A percentile compares a stretch with the other conserved stretches of the same genome.
Conservation (phyloP, 371 early-diverging fungal genomes). For the Basidiobolus heterosporus region DNA sequence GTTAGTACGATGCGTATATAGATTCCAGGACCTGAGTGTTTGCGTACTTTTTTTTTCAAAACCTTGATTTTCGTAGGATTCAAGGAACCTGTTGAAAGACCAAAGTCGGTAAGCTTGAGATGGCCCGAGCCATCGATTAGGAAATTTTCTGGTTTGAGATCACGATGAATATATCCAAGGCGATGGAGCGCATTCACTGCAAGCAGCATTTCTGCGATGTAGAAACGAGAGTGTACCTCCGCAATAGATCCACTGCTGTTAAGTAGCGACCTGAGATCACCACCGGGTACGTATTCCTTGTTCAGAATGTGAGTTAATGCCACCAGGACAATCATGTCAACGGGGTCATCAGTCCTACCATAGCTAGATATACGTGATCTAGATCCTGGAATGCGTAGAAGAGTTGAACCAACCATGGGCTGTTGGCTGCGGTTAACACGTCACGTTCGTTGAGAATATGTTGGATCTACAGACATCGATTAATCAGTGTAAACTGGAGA, state of each 20-base stretch:
- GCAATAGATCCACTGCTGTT: constrained; percentile 36
- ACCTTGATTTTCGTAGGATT: constrained; percentile 34
- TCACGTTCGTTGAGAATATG: constrained; percentile 70
- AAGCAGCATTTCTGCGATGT: constrained; percentile 51
- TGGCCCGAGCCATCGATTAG: constrained; percentile 50
- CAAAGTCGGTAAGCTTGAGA: constrained; percentile 77
- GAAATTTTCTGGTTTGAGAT: constrained; percentile 40
- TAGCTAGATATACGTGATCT: constrained; percentile 46
- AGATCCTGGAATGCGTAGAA: constrained; percentile 52
- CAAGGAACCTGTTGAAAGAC: constrained; percentile 61
- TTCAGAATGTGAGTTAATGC: not conserved
- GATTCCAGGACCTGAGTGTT: constrained; percentile 17
- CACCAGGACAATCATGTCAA: constrained; percentile 8
- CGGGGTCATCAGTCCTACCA: constrained; percentile 12
- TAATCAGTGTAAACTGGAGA: not conserved
- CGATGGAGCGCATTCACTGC: constrained; percentile 56
- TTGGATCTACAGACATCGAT: constrained; percentile 5
- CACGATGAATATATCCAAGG: constrained; percentile 42
- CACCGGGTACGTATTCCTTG: constrained; percentile 59
- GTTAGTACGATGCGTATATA: constrained; percentile 11
- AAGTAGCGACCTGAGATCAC: constrained; percentile 53
- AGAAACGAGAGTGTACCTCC: constrained; percentile 44
- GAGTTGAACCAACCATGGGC: constrained; percentile 50
- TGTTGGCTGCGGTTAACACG: constrained; percentile 44
- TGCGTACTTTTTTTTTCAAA: constrained; percentile 26